phyloP scores from a whole-genome alignment of 495 filamentous ascomycete genomes.

The Cercophora scortea region DNA sequence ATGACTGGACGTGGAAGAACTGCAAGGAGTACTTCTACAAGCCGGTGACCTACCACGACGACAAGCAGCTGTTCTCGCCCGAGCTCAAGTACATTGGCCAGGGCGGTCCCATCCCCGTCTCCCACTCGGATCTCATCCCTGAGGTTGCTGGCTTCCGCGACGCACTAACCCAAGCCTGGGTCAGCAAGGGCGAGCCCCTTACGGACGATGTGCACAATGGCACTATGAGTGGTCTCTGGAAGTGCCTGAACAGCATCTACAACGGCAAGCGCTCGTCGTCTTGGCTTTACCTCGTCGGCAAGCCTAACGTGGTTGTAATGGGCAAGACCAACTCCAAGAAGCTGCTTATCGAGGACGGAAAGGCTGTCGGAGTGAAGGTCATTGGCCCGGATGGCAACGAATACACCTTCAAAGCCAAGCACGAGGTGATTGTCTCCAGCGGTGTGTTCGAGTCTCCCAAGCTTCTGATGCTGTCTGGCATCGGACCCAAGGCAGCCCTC shows the following conservation, averaged over 20 bases:
- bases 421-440: constrained; percentile 36
- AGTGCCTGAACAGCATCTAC: constrained; percentile 51
- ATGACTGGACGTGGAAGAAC: constrained; percentile 38
- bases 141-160: constrained; percentile 49
- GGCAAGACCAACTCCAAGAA: constrained; percentile 40
- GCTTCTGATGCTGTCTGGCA: constrained; percentile 37
- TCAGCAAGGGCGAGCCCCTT: constrained; percentile 42
- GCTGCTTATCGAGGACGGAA: constrained; percentile 43
- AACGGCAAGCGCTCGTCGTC: constrained; percentile 47
- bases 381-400: constrained; percentile 29
- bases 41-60: constrained; percentile 50
- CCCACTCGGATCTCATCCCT: constrained; percentile 47
- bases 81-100: constrained; percentile 42
- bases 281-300: constrained; percentile 44
- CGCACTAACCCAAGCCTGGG: constrained; percentile 48
- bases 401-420: constrained; percentile 33
- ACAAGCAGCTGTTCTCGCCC: constrained; percentile 30
- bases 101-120: constrained; percentile 41
- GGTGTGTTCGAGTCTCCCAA: constrained; percentile 38
- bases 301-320: constrained; percentile 49
- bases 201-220: constrained; percentile 50
- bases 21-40: constrained; percentile 46
- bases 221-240: constrained; percentile 46
- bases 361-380: constrained; percentile 26
- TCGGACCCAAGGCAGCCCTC: constrained; percentile 5